Percentiles rank a stretch among this genome's conserved stretches.
These are phyloP conservation scores for Claviceps pusilla DNA, from an alignment of 2,329 filamentous ascomycete genomes.

Conservation along the genomic window DNA sequence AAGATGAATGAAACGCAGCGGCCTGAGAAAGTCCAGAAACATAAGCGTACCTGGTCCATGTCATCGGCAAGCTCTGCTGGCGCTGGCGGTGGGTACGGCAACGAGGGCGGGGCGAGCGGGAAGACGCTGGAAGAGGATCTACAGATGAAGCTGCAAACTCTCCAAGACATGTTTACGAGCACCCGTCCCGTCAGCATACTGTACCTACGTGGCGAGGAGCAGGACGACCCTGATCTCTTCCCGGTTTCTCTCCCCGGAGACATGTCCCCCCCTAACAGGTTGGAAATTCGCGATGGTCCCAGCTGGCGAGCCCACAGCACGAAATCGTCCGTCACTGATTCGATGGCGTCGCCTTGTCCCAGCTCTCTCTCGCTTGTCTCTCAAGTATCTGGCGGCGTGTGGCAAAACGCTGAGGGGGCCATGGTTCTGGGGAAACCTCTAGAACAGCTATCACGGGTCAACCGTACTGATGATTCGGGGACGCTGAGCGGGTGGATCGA, in stretches of 20 bases:
- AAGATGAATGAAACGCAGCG: slow-evolving; percentile 38
- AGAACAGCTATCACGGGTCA: slow-evolving; percentile 37
- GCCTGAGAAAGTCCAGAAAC: slow-evolving; percentile 72
- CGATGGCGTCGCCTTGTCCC: slow-evolving; percentile 51
- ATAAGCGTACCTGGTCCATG: slow-evolving; percentile 92
- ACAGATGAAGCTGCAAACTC: slow-evolving; percentile 59
- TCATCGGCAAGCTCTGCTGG: slow-evolving; percentile 56
- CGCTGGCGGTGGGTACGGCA: slow-evolving; percentile 19
- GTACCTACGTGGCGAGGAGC: slow-evolving; percentile 60
- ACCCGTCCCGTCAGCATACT: slow-evolving; percentile 64
- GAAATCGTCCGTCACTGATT: slow-evolving; percentile 42
- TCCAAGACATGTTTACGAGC: slow-evolving; percentile 82
- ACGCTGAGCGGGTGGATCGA: slow-evolving; percentile 74
- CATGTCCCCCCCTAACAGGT: slow-evolving; percentile 41
- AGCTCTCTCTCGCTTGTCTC: slow-evolving; percentile 50
- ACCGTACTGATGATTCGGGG: slow-evolving; percentile 44
- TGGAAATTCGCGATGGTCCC: slow-evolving; percentile 29
- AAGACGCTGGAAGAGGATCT: slow-evolving; percentile 57
- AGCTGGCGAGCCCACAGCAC: slow-evolving; percentile 39
- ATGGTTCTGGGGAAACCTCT: slow-evolving; percentile 27
- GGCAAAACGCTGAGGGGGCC: slow-evolving; percentile 44
- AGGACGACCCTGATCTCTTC: slow-evolving; percentile 65
- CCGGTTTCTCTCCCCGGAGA: slow-evolving; percentile 62
- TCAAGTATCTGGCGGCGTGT: slow-evolving; percentile 33
- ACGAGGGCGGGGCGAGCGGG: slow-evolving; percentile 23